Conservation (phyloP, 495 filamentous ascomycete species). For the Parachaetomium inaequale region DNA sequence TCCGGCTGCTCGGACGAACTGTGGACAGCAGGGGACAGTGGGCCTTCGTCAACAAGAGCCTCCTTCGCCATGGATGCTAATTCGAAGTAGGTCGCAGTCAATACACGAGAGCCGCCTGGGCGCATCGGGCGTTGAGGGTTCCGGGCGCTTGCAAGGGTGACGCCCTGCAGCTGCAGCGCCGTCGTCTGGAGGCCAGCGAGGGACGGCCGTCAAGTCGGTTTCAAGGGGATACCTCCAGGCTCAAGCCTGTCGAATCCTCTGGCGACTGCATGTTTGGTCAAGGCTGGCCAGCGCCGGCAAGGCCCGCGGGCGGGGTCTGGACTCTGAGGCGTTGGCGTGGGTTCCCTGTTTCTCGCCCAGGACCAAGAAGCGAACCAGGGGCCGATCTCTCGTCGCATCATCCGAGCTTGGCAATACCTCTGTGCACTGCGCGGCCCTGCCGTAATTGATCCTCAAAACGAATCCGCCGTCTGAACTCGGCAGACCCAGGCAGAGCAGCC, state of each 20-base stretch:
- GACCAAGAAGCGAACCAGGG: neutral
- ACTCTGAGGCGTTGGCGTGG: too few relatives aligned
- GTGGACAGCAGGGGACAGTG: neutral
- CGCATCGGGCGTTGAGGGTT: constrained; percentile 6
- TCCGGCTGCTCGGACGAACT: neutral
- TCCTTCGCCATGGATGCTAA: neutral
- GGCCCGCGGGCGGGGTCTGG: too few relatives aligned
- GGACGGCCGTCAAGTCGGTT: neutral
- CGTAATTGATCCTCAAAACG: constrained; percentile 10
- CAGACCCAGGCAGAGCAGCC: too few relatives aligned
- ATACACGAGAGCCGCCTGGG: neutral
- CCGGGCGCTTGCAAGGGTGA: constrained; percentile 13
- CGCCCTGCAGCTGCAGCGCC: neutral
- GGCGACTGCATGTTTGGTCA: too few relatives aligned
- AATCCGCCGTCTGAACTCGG: neutral
- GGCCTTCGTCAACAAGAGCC: neutral
- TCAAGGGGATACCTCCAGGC: neutral
- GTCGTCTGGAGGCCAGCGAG: neutral
- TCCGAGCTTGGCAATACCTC: neutral
- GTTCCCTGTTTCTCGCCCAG: neutral
- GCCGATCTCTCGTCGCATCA: neutral
- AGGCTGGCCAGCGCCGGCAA: too few relatives aligned
- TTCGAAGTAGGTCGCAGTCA: neutral
- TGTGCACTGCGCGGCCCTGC: neutral
- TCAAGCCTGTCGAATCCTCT: neutral